Evolutionary conservation across 2,329 filamentous ascomycete genomes (phyloP).

Genomic region (Fusarium brachygibbosum): DNA sequence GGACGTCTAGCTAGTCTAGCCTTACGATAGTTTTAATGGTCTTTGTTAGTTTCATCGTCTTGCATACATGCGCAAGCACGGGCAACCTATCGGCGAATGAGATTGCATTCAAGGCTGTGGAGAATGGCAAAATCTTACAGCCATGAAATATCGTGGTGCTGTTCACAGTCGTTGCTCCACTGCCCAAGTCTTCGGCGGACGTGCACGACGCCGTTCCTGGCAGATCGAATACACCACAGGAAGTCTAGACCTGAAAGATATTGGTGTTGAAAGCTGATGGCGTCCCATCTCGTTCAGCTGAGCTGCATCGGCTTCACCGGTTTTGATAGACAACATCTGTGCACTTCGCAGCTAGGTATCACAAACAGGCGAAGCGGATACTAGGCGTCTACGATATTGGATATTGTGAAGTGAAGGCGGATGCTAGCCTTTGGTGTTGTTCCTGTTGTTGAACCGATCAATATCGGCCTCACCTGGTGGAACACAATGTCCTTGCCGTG

Average conservation of each 20-base stretch:
- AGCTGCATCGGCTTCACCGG: not conserved
- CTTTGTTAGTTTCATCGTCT: not conserved
- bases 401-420: not conserved
- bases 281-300: not conserved
- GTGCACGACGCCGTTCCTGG: too few species aligned
- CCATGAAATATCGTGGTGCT: too few species aligned
- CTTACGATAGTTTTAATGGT: not conserved
- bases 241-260: not conserved
- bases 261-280: not conserved
- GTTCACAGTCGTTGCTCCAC: too few species aligned
- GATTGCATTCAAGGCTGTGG: too few species aligned
- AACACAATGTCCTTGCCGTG: not conserved
- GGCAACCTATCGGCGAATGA: too few species aligned
- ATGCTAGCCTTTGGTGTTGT: not conserved
- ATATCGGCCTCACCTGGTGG: not conserved
- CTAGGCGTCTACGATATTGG: not conserved
- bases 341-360: not conserved
- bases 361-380: not conserved
- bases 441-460: not conserved
- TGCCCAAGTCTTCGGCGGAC: too few species aligned
- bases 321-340: not conserved
- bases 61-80: not conserved
- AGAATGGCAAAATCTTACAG: too few species aligned
- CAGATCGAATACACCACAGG: too few species aligned
- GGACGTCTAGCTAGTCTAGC: not conserved